A percentile compares a stretch with the other conserved stretches of the same genome.
phyloP scores from a whole-genome alignment of 805 yeast species.

The Ogataea neopini region DNA sequence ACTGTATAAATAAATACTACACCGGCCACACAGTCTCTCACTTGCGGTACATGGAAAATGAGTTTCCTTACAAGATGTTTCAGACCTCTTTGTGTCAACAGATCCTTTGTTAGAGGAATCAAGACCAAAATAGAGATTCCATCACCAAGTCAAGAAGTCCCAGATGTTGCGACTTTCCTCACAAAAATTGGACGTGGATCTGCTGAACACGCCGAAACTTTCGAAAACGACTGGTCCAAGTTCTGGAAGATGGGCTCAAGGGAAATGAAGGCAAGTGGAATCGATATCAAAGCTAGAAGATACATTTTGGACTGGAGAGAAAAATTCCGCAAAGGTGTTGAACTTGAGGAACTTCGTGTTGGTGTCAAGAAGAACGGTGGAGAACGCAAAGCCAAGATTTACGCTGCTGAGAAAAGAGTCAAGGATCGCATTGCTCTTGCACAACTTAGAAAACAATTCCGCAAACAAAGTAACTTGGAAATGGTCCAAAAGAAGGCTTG shows the following conservation, averaged over 20 bases:
- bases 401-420: slow-evolving; percentile 58
- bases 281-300: slow-evolving; percentile 70
- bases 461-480: slow-evolving; percentile 21
- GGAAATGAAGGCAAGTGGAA: slow-evolving; percentile 71
- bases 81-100: not conserved
- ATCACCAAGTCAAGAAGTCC: slow-evolving; percentile 51
- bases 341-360: slow-evolving; percentile 52
- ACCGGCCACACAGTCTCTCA: too few species aligned
- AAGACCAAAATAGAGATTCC: slow-evolving; percentile 34
- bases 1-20: too few species aligned
- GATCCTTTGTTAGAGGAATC: not conserved
- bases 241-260: slow-evolving; percentile 58
- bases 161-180: slow-evolving; percentile 75
- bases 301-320: slow-evolving; percentile 76
- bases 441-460: slow-evolving; percentile 31
- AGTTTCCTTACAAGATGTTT: not conserved
- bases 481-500: slow-evolving; percentile 20
- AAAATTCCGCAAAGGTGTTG: slow-evolving; percentile 56
- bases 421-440: slow-evolving; percentile 47
- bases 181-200: slow-evolving; percentile 76
- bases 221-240: slow-evolving; percentile 69
- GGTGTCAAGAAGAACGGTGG: slow-evolving; percentile 84
- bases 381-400: slow-evolving; percentile 74
- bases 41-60: not conserved
- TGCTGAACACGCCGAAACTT: slow-evolving; percentile 63